phyloP scores from a whole-genome alignment of 129 eudicot species.

The Artemisia argyi region DNA sequence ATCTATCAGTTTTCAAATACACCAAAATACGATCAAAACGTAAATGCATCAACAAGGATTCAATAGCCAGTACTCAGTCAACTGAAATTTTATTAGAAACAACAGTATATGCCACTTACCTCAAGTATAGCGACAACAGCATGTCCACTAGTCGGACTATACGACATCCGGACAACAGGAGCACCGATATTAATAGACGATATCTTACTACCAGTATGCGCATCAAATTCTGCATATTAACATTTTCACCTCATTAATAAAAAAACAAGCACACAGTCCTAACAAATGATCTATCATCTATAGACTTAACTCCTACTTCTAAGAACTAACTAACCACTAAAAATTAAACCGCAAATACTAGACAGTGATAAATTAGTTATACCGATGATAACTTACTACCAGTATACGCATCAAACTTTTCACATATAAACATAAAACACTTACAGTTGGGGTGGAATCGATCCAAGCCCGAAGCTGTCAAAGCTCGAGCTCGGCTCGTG shows the following conservation, averaged over 20 bases:
- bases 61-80: background rate
- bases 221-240: slow-evolving; percentile 71
- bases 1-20: background rate
- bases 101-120: slow-evolving; percentile 44
- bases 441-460: background rate
- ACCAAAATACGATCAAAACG: background rate
- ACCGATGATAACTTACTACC: too few relatives aligned
- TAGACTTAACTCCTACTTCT: too few relatives aligned
- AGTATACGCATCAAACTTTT: too few relatives aligned
- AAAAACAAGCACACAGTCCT: too few relatives aligned
- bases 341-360: too few relatives aligned
- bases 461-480: too few relatives aligned
- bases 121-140: slow-evolving; percentile 87
- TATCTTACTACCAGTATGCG: slow-evolving; percentile 91
- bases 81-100: too few relatives aligned
- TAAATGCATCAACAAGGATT: background rate
- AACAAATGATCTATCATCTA: too few relatives aligned
- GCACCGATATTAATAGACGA: slow-evolving; percentile 90
- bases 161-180: slow-evolving; percentile 90
- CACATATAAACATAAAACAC: background rate
- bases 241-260: background rate
- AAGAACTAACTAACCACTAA: too few relatives aligned
- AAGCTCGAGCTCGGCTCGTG: too few relatives aligned
- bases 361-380: too few relatives aligned
- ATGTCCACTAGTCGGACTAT: slow-evolving; percentile 90